Evolutionary conservation across 78 protist species (phyloP), one percentile per base, ranked within the genome.

Genomic region (Blattamonas nauphoetae): DNA sequence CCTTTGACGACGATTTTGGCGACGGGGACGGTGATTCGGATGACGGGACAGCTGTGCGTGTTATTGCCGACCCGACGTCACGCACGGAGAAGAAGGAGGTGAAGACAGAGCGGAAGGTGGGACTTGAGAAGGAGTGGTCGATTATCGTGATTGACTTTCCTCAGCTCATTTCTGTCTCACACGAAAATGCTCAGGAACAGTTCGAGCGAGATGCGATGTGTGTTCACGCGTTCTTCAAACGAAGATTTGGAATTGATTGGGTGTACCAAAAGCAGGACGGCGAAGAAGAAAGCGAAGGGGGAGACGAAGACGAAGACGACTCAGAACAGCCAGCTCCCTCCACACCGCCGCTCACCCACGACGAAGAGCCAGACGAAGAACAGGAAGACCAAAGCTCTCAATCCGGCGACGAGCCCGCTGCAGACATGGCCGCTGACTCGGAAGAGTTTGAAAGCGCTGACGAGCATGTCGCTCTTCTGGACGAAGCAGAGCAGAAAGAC

Each of bases 71-170:
- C n/a, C n/a, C n/a, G n/a, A n/a, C n/a, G n/a, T n/a, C n/a, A n/a
- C n/a, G n/a, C n/a, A n/a, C n/a, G n/a, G n/a, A n/a, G n/a, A n/a
- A n/a, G n/a, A n/a, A n/a, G n/a, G n/a, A n/a, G n/a, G n/a, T n/a
- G n/a, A n/a, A n/a, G n/a, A n/a, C n/a, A n/a, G n/a, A n/a, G n/a
- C n/a, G n/a, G n/a, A n/a, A n/a, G n/a, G n/a, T n/a, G n/a, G n/a
- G n/a, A n/a, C n/a, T n/a, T n/a, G 71, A 55, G 21, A 21, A 21
- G 6, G 83, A 4, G 6, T 6, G 21, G 83, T 38, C 45, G n/a
- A 44, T 96, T 0, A 91, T 92, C 1, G 1, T 98, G 11, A 97
- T 98, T 87, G 99, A 98, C 87, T 98, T 98, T 79, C 99, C 99
- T 3, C 99, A 98, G 55, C 96, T 97, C 98, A 89, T 97, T 3